Base-by-base conservation (phyloP, 139 green algal genomes). In the Astrephomene gubernaculifera region DNA sequence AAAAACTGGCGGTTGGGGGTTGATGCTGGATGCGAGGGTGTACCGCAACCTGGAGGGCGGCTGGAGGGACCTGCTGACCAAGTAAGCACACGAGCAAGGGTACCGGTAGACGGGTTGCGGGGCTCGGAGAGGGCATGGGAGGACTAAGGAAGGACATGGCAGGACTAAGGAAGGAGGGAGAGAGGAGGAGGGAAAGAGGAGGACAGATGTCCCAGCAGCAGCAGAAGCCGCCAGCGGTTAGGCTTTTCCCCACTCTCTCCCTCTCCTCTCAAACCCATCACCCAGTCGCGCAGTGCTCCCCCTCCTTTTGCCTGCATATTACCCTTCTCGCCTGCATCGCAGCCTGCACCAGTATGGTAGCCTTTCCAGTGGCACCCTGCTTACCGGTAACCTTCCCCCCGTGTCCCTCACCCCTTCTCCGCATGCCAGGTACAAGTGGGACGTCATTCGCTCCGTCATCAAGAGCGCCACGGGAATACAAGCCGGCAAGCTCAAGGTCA, bases 401-500 rank as follows among this genome's bases (percentile, higher is more conserved):
- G 44, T 44, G 29, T n/a, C 25, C 71, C 44, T 57, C 8, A 5
- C 35, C 35, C 35, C 38, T 52, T 8, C 2, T 4, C 41, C 78
- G 69, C 64, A n/a, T n/a, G n/a, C n/a, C n/a, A 91, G 90, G 87
- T 92, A 97, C 86, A 97, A 97, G 87, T 95, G 93, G 93, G 93
- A 96, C 85, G 88, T 90, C 17, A 72, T 96, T 24, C 89, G 90
- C 35, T 93, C 86, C 21, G 89, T 94, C 71, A 71, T 96, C 75
- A 96, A 95, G 89, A 92, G 71, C 19, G 88, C 90, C 6, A 81
- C 90, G 12, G 95, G 95, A 41, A 83, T 95, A 75, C 94, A 97
- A 78, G 82, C 90, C 19, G 57, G 91, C 79, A 97, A 97, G 88
- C 90, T 97, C 70, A 72, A 89, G 65, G 92, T 83, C 57, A 4